Percentiles rank a stretch among this genome's conserved stretches.
Conservation (phyloP, 2,329 filamentous ascomycete species). For the Scedosporium apiospermum region DNA sequence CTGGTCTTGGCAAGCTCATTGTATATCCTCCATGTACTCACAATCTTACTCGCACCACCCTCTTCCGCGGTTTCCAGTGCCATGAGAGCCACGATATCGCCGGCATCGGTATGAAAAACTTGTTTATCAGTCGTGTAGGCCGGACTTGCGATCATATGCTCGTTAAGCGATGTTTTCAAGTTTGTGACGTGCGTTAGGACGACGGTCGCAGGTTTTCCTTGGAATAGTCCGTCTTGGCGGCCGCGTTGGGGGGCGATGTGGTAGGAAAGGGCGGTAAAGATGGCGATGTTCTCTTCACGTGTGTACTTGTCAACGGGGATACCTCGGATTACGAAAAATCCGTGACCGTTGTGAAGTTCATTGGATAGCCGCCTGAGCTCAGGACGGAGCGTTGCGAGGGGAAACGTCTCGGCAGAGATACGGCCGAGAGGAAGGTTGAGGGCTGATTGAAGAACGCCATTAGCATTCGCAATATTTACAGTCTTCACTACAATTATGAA, state of each 20-base stretch:
- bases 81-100: slow-evolving; percentile 46
- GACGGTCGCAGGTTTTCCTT: slow-evolving; percentile 38
- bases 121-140: slow-evolving; percentile 28
- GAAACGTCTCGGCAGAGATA: slow-evolving; percentile 41
- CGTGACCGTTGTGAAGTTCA: slow-evolving; percentile 47
- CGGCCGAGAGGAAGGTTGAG: slow-evolving; percentile 27
- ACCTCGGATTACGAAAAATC: slow-evolving; percentile 54
- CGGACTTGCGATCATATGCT: slow-evolving; percentile 8
- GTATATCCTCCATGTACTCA: slow-evolving; percentile 46
- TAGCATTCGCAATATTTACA: background rate
- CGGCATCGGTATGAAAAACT: slow-evolving; percentile 47
- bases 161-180: slow-evolving; percentile 22
- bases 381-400: slow-evolving; percentile 36
- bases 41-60: slow-evolving; percentile 45
- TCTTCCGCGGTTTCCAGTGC: slow-evolving; percentile 35
- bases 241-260: slow-evolving; percentile 47
- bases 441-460: slow-evolving; percentile 13
- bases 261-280: slow-evolving; percentile 50
- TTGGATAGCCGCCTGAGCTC: slow-evolving; percentile 32
- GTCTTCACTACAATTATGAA: background rate
- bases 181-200: slow-evolving; percentile 54
- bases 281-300: slow-evolving; percentile 47
- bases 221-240: slow-evolving; percentile 40
- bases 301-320: slow-evolving; percentile 41
- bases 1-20: slow-evolving; percentile 46